Evolutionary conservation across 768 basidiomycete genomes (phyloP).

Genomic region (Leccinum pellstonianum): DNA sequence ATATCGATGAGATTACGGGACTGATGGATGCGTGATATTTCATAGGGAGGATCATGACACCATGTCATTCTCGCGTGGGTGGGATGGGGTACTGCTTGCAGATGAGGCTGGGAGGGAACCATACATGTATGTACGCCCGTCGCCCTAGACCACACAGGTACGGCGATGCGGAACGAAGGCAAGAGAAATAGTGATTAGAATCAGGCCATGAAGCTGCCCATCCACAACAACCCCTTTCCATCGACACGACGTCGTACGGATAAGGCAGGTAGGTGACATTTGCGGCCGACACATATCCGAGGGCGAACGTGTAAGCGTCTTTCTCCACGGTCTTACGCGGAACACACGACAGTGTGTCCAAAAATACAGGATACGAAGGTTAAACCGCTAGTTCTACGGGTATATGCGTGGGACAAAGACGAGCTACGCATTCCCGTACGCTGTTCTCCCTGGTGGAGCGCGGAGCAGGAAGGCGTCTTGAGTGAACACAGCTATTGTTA

Average conservation of each 20-base stretch:
- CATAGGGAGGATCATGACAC: conserved; percentile 11
- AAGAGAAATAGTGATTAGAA: conserved; percentile 9
- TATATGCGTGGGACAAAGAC: background rate
- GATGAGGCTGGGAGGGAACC: background rate
- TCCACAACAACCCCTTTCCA: conserved; percentile 24
- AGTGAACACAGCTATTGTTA: conserved; percentile 14
- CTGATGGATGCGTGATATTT: conserved; percentile 7
- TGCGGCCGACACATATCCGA: background rate
- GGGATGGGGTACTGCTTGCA: background rate
- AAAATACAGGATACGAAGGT: conserved; percentile 3
- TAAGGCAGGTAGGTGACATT: conserved; percentile 13
- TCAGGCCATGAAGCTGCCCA: conserved; percentile 9
- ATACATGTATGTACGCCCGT: background rate
- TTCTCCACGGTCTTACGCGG: conserved; percentile 8
- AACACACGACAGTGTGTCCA: conserved; percentile 5
- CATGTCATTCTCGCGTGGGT: conserved; percentile 9
- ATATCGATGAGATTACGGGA: conserved; percentile 22
- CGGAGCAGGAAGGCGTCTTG: conserved; percentile 19
- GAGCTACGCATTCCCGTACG: conserved; percentile 10
- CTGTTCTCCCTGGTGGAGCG: conserved; percentile 7
- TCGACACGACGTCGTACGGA: conserved; percentile 12
- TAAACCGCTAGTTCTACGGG: background rate
- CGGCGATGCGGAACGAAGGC: conserved; percentile 8
- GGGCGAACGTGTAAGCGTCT: background rate
- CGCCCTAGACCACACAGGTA: conserved; percentile 21